phyloP scores from a whole-genome alignment of 805 yeast species.

The Saturnispora bothae region DNA sequence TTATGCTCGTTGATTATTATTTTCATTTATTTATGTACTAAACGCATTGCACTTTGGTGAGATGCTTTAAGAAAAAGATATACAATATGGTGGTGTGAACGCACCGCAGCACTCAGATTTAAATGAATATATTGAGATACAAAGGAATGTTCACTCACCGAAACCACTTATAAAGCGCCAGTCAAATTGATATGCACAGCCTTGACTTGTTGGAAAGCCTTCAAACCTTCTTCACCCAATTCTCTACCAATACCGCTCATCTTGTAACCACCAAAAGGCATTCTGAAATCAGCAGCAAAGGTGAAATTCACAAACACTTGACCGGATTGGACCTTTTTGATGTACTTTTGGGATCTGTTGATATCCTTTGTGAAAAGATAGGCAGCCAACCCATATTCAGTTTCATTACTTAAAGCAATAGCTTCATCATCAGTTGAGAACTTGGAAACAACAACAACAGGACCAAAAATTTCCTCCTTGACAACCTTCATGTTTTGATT shows the following conservation, averaged over 20 bases:
- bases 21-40: background rate
- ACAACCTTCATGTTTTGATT: slow-evolving; percentile 58
- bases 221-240: slow-evolving; percentile 81
- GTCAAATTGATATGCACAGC: slow-evolving; percentile 54
- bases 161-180: slow-evolving; percentile 14
- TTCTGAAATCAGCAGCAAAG: slow-evolving; percentile 76
- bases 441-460: slow-evolving; percentile 77
- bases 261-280: slow-evolving; percentile 91
- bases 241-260: slow-evolving; percentile 91
- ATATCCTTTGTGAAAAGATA: slow-evolving; percentile 76
- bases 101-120: no score
- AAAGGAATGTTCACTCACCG: no score
- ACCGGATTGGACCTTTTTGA: slow-evolving; percentile 73
- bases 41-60: background rate
- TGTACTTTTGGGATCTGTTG: slow-evolving; percentile 63
- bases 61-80: no score
- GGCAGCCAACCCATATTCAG: slow-evolving; percentile 81
- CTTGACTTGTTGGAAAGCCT: slow-evolving; percentile 76
- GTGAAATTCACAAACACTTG: slow-evolving; percentile 87
- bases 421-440: slow-evolving; percentile 79
- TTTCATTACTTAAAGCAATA: slow-evolving; percentile 64
- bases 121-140: no score
- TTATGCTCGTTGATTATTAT: slow-evolving; percentile 8
- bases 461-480: slow-evolving; percentile 81
- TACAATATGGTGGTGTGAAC: no score